These are phyloP conservation scores for Alternaria sp. DNA, from an alignment of 2,329 filamentous ascomycete species.

Conservation along the genomic window DNA sequence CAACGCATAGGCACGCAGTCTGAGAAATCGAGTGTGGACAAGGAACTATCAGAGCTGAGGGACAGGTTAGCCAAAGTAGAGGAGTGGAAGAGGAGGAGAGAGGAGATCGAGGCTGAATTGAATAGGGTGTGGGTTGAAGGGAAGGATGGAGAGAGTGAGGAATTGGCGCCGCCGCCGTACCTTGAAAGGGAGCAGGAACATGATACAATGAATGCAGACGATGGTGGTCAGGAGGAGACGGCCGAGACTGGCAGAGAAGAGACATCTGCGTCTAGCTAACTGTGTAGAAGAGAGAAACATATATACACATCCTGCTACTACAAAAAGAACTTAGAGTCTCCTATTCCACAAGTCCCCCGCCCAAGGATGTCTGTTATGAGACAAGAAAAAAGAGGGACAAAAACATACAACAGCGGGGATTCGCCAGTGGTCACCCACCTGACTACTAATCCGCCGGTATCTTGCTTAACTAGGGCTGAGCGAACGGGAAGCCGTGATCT, in stretches of 20 bases:
- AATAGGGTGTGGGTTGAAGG: conserved; percentile 66
- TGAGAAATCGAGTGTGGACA: conserved; percentile 92
- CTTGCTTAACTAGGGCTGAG: conserved; percentile 3
- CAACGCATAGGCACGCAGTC: conserved; percentile 91
- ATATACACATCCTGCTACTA: background rate
- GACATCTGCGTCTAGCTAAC: background rate
- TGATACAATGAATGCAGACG: background rate
- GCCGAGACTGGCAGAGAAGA: background rate
- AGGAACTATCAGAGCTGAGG: conserved; percentile 83
- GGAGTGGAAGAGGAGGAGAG: conserved; percentile 78
- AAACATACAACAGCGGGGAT: conserved; percentile 7
- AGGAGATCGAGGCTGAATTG: conserved; percentile 85
- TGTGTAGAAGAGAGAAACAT: background rate
- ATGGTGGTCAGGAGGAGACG: background rate
- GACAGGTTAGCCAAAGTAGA: conserved; percentile 83
- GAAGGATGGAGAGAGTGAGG: conserved; percentile 28
- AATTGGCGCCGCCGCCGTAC: conserved; percentile 52
- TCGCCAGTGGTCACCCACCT: background rate
- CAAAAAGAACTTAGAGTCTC: background rate
- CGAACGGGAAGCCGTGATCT: conserved; percentile 1
- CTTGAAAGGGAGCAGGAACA: conserved; percentile 26
- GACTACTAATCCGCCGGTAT: conserved; percentile 2
- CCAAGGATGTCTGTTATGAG: background rate
- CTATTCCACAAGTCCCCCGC: no score
- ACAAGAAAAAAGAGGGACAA: background rate